A percentile compares a stretch with the other conserved stretches of the same genome.
Evolutionary conservation across 768 basidiomycete genomes (phyloP).

Genomic region (Boletus reticulatus): DNA sequence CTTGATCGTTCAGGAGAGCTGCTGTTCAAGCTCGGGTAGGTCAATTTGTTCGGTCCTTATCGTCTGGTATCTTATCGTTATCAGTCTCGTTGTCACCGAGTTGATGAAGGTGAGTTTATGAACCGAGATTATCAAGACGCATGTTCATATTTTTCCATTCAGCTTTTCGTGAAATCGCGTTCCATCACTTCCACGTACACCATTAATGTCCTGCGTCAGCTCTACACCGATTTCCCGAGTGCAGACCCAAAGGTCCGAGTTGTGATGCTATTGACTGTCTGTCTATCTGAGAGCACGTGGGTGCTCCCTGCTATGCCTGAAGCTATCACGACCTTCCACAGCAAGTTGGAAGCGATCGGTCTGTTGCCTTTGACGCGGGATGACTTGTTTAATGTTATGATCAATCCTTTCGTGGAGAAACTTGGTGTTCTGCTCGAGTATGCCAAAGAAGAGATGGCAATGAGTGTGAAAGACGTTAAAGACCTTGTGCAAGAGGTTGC

Average conservation of each 20-base stretch:
- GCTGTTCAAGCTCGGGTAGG: constrained; percentile 67
- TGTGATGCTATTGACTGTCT: constrained; percentile 71
- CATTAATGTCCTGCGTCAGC: constrained; percentile 53
- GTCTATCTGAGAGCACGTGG: constrained; percentile 38
- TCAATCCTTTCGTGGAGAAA: constrained; percentile 69
- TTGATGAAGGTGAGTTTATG: constrained; percentile 55
- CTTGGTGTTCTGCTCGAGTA: constrained; percentile 52
- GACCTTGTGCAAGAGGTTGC: constrained; percentile 59
- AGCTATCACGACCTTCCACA: constrained; percentile 35
- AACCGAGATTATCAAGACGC: not conserved
- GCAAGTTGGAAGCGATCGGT: constrained; percentile 53
- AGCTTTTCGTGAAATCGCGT: constrained; percentile 72
- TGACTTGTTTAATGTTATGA: constrained; percentile 61
- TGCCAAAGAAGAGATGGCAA: constrained; percentile 40
- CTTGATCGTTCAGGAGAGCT: constrained; percentile 64
- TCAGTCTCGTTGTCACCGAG: constrained; percentile 51
- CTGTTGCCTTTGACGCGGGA: constrained; percentile 54
- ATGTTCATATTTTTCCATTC: constrained; percentile 7
- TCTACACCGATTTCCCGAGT: constrained; percentile 68
- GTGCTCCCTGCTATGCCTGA: constrained; percentile 28
- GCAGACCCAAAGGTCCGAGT: constrained; percentile 58
- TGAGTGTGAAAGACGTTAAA: constrained; percentile 41
- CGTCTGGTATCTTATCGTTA: constrained; percentile 12
- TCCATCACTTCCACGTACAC: constrained; percentile 53
- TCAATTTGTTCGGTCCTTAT: not conserved